Conservation (phyloP, 208 protist genomes). For the Porcisia deanei region DNA sequence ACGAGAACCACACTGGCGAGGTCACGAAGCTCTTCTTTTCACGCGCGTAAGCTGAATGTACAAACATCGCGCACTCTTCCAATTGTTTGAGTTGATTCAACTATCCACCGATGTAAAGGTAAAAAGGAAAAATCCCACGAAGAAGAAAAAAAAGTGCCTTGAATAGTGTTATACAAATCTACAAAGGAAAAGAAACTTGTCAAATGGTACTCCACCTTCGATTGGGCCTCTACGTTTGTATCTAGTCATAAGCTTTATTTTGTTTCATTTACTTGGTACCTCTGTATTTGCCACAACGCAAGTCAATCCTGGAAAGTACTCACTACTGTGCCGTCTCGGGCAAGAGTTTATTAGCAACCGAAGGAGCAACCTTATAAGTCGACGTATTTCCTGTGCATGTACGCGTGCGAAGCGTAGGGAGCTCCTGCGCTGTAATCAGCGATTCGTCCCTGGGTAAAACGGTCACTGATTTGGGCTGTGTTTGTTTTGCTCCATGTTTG, state of each 20-base stretch:
- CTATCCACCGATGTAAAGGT: slow-evolving; percentile 6
- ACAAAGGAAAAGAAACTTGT: neutral
- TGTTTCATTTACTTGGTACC: neutral
- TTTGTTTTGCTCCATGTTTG: neutral
- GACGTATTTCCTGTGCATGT: neutral
- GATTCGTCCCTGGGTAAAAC: neutral
- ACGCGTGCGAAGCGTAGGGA: neutral
- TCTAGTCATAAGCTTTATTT: neutral
- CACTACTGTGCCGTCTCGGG: neutral
- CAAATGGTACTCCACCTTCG: neutral
- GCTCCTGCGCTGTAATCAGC: neutral
- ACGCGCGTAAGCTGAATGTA: slow-evolving; percentile 35
- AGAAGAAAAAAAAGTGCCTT: neutral
- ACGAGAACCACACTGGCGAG: slow-evolving; percentile 53
- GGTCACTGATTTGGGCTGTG: neutral
- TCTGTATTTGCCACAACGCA: neutral
- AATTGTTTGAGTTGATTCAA: neutral
- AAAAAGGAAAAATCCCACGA: neutral
- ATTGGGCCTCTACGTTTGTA: neutral
- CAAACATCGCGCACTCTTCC: neutral
- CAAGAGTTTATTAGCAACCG: neutral
- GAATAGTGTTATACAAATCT: neutral
- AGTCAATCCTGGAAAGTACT: neutral
- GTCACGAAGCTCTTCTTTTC: slow-evolving; percentile 89
- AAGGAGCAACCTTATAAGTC: neutral